Percentiles rank a stretch among this genome's conserved stretches.
Conservation (phyloP, 2,329 filamentous ascomycete species). For the Alternaria incomplexa region DNA sequence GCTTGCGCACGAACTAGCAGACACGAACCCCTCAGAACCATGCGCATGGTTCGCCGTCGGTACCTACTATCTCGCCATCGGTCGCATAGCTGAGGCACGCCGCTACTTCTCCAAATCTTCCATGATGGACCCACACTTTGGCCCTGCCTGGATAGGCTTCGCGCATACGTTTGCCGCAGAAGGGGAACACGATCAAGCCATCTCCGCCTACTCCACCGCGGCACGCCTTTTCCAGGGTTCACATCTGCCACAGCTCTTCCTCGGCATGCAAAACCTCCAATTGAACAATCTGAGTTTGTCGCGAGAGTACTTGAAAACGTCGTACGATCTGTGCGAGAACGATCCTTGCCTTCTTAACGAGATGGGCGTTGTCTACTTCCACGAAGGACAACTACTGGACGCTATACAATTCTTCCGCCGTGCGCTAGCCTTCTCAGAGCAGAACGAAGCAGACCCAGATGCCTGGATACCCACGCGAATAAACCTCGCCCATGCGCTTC, state of each 20-base stretch:
- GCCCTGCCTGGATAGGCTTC: conserved; percentile 97
- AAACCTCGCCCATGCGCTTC: conserved; percentile 87
- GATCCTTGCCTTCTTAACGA: conserved; percentile 95
- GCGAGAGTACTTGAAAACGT: conserved; percentile 91
- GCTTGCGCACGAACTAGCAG: conserved; percentile 88
- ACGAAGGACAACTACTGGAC: conserved; percentile 78
- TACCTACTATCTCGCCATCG: conserved; percentile 89
- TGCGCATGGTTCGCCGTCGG: conserved; percentile 94
- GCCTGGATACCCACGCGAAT: conserved; percentile 85
- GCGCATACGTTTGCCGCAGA: conserved; percentile 98
- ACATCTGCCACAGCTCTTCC: conserved; percentile 90
- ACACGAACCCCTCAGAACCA: conserved; percentile 88
- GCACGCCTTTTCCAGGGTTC: conserved; percentile 95
- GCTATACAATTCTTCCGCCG: conserved; percentile 79
- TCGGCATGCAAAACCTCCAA: conserved; percentile 98
- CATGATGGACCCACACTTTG: conserved; percentile 97
- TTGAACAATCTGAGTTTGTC: conserved; percentile 94
- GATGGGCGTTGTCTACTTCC: conserved; percentile 93
- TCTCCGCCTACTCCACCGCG: conserved; percentile 95
- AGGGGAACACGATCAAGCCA: conserved; percentile 97
- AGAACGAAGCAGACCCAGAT: conserved; percentile 80
- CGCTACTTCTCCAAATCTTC: conserved; percentile 94
- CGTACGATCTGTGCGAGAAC: conserved; percentile 79
- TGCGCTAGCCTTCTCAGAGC: conserved; percentile 76
- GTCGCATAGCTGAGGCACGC: conserved; percentile 88